Conservation (phyloP, 306 rosid genomes). For the Rosa persica region DNA sequence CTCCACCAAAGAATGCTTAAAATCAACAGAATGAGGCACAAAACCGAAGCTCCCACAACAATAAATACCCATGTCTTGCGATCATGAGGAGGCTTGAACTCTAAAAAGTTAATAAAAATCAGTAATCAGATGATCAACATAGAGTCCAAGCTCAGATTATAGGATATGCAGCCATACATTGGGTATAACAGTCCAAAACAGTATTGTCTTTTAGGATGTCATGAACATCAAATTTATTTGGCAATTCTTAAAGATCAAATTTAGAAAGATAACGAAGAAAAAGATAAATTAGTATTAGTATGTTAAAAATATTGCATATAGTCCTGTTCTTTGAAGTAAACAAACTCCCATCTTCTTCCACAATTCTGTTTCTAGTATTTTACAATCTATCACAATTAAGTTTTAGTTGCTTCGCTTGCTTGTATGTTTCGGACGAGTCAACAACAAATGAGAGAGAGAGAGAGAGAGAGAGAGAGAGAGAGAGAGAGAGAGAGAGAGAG, state of each 20-base stretch:
- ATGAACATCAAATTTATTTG: not conserved
- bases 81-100: constrained; percentile 7
- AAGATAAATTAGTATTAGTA: no score
- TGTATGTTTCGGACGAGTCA: no score
- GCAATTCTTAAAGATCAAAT: not conserved
- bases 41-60: not conserved
- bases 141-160: not conserved
- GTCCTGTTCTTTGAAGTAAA: not conserved
- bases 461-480: not conserved
- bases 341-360: not conserved
- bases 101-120: not conserved
- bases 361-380: no score
- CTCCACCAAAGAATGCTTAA: constrained; percentile 3
- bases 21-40: not conserved
- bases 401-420: no score
- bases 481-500: not conserved
- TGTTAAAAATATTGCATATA: not conserved
- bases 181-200: no score
- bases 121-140: not conserved
- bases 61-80: not conserved
- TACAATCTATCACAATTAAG: no score
- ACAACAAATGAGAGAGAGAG: no score
- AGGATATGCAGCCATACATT: not conserved
- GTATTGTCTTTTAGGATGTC: not conserved
- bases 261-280: no score